These are phyloP conservation scores for Nicotiana rustica DNA, from an alignment of 305 asterid species.

Conservation along the genomic window DNA sequence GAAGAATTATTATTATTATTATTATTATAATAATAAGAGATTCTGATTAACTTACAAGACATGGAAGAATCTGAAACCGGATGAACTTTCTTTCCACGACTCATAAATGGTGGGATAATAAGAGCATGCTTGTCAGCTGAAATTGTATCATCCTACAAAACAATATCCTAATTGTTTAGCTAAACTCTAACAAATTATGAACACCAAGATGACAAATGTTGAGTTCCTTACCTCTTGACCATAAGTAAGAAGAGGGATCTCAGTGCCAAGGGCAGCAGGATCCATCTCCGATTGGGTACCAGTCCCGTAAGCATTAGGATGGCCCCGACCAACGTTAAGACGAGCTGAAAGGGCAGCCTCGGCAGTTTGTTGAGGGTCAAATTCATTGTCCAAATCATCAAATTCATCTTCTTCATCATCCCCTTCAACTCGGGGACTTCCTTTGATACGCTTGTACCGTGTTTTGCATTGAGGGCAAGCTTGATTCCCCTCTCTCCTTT, in stretches of 20 bases:
- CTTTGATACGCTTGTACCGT: slow-evolving; percentile 58
- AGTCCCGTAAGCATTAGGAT: slow-evolving; percentile 53
- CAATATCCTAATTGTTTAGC: slow-evolving; percentile 28
- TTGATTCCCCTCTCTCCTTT: slow-evolving; percentile 61
- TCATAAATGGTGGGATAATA: slow-evolving; percentile 82
- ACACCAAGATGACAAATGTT: slow-evolving; percentile 33
- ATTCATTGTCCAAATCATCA: slow-evolving; percentile 92
- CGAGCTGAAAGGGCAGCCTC: slow-evolving; percentile 66
- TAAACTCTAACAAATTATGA: slow-evolving; percentile 17
- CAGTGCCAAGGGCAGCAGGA: slow-evolving; percentile 65
- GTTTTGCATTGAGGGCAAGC: slow-evolving; percentile 64
- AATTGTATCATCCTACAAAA: slow-evolving; percentile 77
- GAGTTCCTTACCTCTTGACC: slow-evolving; percentile 82
- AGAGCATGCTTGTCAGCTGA: slow-evolving; percentile 97
- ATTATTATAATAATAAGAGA: not conserved
- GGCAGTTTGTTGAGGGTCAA: slow-evolving; percentile 66
- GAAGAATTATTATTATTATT: not conserved
- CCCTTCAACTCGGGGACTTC: slow-evolving; percentile 72
- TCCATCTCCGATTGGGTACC: slow-evolving; percentile 72
- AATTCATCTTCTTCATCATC: slow-evolving; percentile 97
- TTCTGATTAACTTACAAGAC: slow-evolving; percentile 57
- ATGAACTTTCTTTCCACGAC: slow-evolving; percentile 81
- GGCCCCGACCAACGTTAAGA: slow-evolving; percentile 61
- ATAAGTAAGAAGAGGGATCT: slow-evolving; percentile 92
- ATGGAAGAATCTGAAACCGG: slow-evolving; percentile 68